phyloP scores from a whole-genome alignment of 495 filamentous ascomycete species.

The Penicillium daleae region DNA sequence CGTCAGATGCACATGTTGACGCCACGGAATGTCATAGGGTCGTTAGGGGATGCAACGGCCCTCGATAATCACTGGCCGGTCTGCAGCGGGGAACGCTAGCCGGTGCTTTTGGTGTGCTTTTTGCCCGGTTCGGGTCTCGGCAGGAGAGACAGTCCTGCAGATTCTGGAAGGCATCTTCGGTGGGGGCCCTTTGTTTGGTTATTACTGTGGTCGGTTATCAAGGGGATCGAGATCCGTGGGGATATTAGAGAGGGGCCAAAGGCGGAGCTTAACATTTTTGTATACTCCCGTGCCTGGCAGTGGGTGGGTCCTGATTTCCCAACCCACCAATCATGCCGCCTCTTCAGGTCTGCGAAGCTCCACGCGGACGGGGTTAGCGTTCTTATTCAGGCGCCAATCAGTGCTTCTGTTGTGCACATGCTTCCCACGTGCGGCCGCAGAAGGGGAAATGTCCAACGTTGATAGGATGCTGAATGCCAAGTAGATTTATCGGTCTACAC shows the following conservation, averaged over 20 bases:
- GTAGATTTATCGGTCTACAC: not conserved
- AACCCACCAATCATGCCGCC: not conserved
- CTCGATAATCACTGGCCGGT: not conserved
- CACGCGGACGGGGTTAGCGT: conserved; percentile 2
- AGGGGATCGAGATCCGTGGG: not conserved
- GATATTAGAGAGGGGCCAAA: not conserved
- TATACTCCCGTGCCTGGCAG: not conserved
- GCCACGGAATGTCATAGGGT: conserved; percentile 2
- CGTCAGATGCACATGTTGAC: not conserved
- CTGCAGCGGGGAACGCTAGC: not conserved
- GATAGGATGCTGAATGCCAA: not conserved
- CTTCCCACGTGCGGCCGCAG: conserved; percentile 12
- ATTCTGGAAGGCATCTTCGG: not conserved
- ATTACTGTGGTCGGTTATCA: not conserved
- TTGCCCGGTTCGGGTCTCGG: not conserved
- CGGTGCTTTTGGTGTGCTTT: not conserved
- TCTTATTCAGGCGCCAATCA: conserved; percentile 6
- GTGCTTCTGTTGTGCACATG: conserved; percentile 4
- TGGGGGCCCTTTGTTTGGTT: not conserved
- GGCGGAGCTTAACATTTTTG: not conserved
- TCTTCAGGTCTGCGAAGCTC: not conserved
- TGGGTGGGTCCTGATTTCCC: not conserved
- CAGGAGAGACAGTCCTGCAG: not conserved
- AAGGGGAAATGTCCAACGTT: not conserved
- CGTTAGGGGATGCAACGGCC: not conserved